phyloP scores from a whole-genome alignment of 2,329 filamentous ascomycete species.

The Phyllosticta citriasiana region DNA sequence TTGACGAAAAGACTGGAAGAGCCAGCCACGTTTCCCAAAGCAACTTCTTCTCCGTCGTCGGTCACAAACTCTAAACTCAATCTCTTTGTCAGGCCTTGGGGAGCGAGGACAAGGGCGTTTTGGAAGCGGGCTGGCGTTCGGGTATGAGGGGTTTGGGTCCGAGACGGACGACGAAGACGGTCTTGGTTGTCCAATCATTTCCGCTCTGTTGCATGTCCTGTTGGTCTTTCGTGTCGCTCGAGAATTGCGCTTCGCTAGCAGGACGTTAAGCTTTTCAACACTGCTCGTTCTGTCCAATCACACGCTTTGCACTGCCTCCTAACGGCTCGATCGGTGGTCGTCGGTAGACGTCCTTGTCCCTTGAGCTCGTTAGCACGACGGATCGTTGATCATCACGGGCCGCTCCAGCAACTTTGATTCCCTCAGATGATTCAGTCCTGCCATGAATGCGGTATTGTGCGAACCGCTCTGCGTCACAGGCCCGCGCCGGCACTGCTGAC shows the following conservation, averaged over 20 bases:
- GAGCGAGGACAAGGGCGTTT: background rate
- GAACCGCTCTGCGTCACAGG: background rate
- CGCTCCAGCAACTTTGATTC: background rate
- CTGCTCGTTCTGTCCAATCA: background rate
- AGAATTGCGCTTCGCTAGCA: background rate
- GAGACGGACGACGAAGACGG: background rate
- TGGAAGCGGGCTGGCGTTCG: background rate
- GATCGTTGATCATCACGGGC: background rate
- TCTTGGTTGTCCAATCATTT: background rate
- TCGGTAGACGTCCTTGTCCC: background rate
- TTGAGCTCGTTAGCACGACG: background rate
- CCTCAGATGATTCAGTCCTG: background rate
- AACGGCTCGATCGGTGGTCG: background rate
- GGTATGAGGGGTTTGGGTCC: background rate
- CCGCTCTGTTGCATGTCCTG: background rate
- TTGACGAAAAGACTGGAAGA: constrained; percentile 66
- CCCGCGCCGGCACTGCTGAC: background rate
- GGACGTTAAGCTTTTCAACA: background rate
- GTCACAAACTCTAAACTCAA: constrained; percentile 20
- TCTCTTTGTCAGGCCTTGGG: background rate
- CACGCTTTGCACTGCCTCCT: background rate
- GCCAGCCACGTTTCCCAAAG: constrained; percentile 61
- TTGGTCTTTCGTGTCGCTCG: background rate
- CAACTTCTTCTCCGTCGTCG: constrained; percentile 57
- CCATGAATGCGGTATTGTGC: background rate